Percentiles rank a stretch among this genome's conserved stretches.
Conservation (phyloP, 1,284 basidiomycete genomes). For the Fomitopsis schrenkii region DNA sequence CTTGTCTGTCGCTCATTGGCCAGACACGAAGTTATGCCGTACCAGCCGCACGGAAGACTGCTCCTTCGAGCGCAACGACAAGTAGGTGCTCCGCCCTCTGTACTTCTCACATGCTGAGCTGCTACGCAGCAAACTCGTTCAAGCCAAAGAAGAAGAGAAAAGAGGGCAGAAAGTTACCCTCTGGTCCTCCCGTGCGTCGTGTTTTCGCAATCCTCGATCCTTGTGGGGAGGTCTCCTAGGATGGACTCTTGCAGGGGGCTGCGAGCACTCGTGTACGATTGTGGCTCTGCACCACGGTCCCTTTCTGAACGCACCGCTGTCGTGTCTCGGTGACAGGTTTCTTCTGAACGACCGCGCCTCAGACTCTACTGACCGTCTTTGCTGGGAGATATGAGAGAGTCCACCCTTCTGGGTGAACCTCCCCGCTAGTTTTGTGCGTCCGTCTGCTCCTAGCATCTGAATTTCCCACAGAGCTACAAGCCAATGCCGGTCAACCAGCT, state of each 20-base stretch:
- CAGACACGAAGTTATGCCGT: slow-evolving; percentile 2
- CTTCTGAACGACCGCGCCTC: too few relatives aligned
- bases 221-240: neutral
- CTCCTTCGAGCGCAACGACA: neutral
- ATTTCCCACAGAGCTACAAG: neutral
- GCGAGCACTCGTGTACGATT: too few relatives aligned
- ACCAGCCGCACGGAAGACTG: neutral
- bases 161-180: neutral
- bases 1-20: neutral
- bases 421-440: slow-evolving; percentile 2
- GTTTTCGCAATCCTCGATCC: neutral
- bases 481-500: slow-evolving; percentile 30
- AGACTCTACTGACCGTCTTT: too few relatives aligned
- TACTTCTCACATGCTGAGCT: neutral
- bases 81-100: neutral
- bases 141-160: neutral
- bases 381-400: too few relatives aligned
- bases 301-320: too few relatives aligned
- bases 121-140: neutral
- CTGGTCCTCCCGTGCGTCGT: neutral
- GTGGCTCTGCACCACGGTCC: too few relatives aligned
- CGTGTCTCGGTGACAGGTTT: too few relatives aligned
- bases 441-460: slow-evolving; percentile 25
- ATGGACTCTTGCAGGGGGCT: too few relatives aligned
- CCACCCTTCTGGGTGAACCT: neutral